Evolutionary conservation across 106 monocot species (phyloP), one percentile per base, ranked within the genome.

Genomic region (Allium sativum): DNA sequence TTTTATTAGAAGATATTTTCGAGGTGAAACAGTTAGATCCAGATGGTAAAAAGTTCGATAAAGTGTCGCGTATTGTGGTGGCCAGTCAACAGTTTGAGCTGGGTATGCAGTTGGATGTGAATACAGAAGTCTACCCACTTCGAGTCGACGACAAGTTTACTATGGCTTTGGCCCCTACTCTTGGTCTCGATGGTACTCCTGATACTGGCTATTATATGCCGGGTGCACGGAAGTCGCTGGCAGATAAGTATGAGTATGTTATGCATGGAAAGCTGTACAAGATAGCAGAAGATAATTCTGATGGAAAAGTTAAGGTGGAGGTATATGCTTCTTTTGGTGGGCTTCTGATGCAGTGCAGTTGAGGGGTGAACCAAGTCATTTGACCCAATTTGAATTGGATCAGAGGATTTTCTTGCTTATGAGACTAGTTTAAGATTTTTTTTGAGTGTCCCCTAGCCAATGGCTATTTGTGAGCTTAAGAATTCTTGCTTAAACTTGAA

Each of bases 181-280:
- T 96, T 5, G 91, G 73, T 73, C 53, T 87, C 42, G 96, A 96
- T 78, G 91, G 91, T 59, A 91, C 91, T 42, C 87, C 91, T 63
- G 90, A 96, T 64, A 74, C 73, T 66, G 96, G 91, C 20, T 91
- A 78, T 62, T 96, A 45, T 52, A 73, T 53, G 12, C 91, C 79
- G 79, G 91, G 77, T 40, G 73, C 65, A 56, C 77, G 87, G 68
- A 96, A 91, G 68, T 79, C 90, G 40, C 90, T 96, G 56, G 95
- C 95, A 8, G 95, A 96, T 62, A 91, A 90, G 55, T 96, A 77
- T 70, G 90, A 96, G 79, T 96, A 96, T 80, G 87, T 96, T 18
- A 91, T 96, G 95, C 87, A 91, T 68, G 91, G 95, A 62, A 91
- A 96, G 66, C 78, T 91, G 18, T 96, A 91, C 61, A 91, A 82